Percentiles rank a stretch among this genome's conserved stretches.
Evolutionary conservation across 1,284 basidiomycete species (phyloP).

Genomic region (Earliella scabrosa): DNA sequence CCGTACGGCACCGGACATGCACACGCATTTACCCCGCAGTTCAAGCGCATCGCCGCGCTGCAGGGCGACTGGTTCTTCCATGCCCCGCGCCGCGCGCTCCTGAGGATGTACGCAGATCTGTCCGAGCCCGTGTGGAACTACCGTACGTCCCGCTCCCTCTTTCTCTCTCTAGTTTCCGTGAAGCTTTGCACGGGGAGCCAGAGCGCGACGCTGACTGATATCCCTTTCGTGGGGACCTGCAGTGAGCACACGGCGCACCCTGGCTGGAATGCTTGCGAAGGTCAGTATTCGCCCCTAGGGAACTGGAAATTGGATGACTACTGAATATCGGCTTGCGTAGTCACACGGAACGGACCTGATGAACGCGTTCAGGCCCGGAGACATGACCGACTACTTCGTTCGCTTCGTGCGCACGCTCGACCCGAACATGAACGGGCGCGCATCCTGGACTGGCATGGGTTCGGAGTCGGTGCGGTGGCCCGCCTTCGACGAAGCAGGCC

Average conservation of each 20-base stretch:
- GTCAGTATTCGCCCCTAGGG: too few relatives aligned
- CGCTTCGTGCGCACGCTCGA: too few relatives aligned
- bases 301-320: too few relatives aligned
- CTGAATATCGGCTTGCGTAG: conserved; percentile 1
- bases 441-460: too few relatives aligned
- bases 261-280: too few relatives aligned
- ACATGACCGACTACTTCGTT: conserved; percentile 15
- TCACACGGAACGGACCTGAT: conserved; percentile 24
- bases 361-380: conserved; percentile 21
- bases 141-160: conserved; percentile 33
- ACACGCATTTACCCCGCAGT: conserved; percentile 50
- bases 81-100: conserved; percentile 39
- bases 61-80: conserved; percentile 54
- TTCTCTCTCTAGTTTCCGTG: not conserved
- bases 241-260: too few relatives aligned
- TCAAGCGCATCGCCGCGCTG: conserved; percentile 53
- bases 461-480: too few relatives aligned
- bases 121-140: conserved; percentile 52
- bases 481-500: too few relatives aligned
- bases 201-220: too few relatives aligned
- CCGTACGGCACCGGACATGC: conserved; percentile 51
- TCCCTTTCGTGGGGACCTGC: too few relatives aligned
- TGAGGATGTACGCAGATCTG: conserved; percentile 39
- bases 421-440: too few relatives aligned
- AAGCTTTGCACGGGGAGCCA: too few relatives aligned